phyloP scores from a whole-genome alignment of 371 early-diverging fungal genomes.

The Gilbertella persicaria region DNA sequence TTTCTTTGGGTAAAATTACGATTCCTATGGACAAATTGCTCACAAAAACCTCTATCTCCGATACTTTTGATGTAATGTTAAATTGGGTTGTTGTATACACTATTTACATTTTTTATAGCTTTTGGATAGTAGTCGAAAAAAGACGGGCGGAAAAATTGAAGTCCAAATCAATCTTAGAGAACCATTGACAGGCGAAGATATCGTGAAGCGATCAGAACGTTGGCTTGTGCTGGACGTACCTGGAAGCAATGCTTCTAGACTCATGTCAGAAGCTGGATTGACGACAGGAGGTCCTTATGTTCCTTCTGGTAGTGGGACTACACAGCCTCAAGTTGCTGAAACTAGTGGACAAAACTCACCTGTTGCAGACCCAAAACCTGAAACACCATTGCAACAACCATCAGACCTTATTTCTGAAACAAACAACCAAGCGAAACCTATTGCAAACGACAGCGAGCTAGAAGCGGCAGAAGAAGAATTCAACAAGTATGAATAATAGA shows the following conservation, averaged over 20 bases:
- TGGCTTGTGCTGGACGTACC: slow-evolving; percentile 73
- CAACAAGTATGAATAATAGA: slow-evolving; percentile 28
- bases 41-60: slow-evolving; percentile 67
- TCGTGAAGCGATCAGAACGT: slow-evolving; percentile 60
- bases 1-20: slow-evolving; percentile 63
- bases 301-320: background rate
- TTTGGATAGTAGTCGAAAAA: slow-evolving; percentile 62
- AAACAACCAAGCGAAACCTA: background rate
- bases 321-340: background rate
- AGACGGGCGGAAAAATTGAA: slow-evolving; percentile 73
- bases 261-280: slow-evolving; percentile 27
- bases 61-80: slow-evolving; percentile 63
- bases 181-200: slow-evolving; percentile 67
- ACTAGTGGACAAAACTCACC: no score
- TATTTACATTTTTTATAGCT: slow-evolving; percentile 41
- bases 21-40: slow-evolving; percentile 62
- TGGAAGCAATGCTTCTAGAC: slow-evolving; percentile 25
- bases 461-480: slow-evolving; percentile 57
- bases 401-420: slow-evolving; percentile 2
- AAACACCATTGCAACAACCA: background rate
- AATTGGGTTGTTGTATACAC: background rate
- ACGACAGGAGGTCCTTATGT: slow-evolving; percentile 21
- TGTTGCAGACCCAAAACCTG: no score
- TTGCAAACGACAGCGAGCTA: slow-evolving; percentile 32
- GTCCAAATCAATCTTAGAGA: slow-evolving; percentile 64